Base-by-base conservation (phyloP, 176 grass and related monocot species). In the Avena sativa region DNA sequence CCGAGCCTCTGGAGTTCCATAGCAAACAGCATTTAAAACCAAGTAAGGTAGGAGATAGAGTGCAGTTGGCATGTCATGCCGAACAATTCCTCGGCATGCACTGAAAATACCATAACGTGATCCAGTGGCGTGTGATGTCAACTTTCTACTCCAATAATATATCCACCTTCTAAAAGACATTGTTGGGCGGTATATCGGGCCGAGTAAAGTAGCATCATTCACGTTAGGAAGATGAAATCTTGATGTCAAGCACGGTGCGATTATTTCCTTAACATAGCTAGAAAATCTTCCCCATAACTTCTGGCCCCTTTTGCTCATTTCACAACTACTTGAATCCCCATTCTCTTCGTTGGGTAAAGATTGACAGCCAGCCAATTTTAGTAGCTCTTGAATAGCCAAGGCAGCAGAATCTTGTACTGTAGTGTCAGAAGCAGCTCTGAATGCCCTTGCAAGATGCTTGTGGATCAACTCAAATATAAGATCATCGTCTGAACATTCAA, bases 381-480 rank as follows among this genome's bases (percentile, higher is more conserved):
- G 82, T 86, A 95, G 92, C 85, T 98, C 96, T 81, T 98, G 96
- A 91, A 98, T 98, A 78, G 96, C 96, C 63, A 98, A 95, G 79
- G 96, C 96, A 82, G 96, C 96, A 81, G 96, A 92, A 89, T 98
- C 96, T 77, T 98, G 93, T 78, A 95, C 92, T 44, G 88, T 87
- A 50, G 96, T 98, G 76, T 92, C 93, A 86, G 91, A 90, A 89
- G 96, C 93, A 84, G 92, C 93, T 88, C 93, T 95, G 91, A 98
- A 98, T 81, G 96, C 90, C 68, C 93, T 93, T 84, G 96, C 93
- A 84, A 98, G 90, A 94, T 98, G 96, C 73, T 95, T 98, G 84
- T 95, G 82, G 83, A 98, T 98, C 82, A 98, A 98, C 86, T 98
- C 96, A 89, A 95, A 98, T 88, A 95, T 98, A 63, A 98, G 91